These are phyloP conservation scores for Vigna hirtella DNA, from an alignment of 306 rosid genomes.

Conservation along the genomic window DNA sequence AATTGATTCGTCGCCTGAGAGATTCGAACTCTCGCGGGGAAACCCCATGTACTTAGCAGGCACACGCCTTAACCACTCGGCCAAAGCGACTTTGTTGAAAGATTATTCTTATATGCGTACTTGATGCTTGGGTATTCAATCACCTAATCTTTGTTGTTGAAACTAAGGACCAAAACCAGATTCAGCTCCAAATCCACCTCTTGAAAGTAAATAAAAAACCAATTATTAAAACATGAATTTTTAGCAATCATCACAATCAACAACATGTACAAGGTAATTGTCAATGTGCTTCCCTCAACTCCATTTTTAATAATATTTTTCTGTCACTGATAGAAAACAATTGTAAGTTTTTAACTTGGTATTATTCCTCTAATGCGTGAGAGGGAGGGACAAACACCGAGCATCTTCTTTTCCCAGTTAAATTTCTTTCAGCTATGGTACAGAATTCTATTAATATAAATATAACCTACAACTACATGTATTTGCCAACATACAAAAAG, in stretches of 20 bases:
- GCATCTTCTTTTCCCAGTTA: not conserved
- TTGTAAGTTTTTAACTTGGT: not conserved
- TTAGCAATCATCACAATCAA: too few relatives aligned
- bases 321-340: not conserved
- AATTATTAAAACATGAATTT: too few relatives aligned
- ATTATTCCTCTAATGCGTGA: not conserved
- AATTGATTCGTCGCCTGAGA: constrained; percentile 58
- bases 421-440: constrained; percentile 6
- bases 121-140: too few relatives aligned
- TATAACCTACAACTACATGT: constrained; percentile 22
- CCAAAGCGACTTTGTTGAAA: constrained; percentile 55
- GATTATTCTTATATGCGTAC: too few relatives aligned
- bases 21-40: constrained; percentile 77
- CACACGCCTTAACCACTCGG: constrained; percentile 83
- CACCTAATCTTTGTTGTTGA: too few relatives aligned
- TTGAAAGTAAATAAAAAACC: too few relatives aligned
- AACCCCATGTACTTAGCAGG: constrained; percentile 80
- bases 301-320: not conserved
- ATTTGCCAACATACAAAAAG: constrained; percentile 4
- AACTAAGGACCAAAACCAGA: too few relatives aligned
- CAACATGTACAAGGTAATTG: too few relatives aligned
- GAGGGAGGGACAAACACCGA: constrained; percentile 9
- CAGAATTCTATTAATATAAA: constrained; percentile 14
- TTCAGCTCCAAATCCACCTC: too few relatives aligned
- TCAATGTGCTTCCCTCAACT: not conserved